A percentile compares a stretch with the other conserved stretches of the same genome.
phyloP scores from a whole-genome alignment of 176 grass and related monocot genomes.

The Triticum urartu region DNA sequence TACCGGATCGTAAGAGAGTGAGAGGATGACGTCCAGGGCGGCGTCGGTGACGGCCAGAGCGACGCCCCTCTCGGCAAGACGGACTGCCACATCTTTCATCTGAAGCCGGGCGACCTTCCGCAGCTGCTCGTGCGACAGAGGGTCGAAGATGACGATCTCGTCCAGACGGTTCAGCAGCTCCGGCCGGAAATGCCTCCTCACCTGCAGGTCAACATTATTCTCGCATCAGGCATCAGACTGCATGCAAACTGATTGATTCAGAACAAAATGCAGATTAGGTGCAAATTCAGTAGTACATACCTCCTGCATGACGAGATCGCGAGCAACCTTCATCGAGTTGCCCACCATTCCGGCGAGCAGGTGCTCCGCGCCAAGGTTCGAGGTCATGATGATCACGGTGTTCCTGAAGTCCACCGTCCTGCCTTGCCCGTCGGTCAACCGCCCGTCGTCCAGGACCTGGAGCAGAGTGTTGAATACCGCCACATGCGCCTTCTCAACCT shows the following conservation, averaged over 20 bases:
- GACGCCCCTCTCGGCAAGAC: slow-evolving; percentile 70
- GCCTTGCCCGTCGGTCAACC: slow-evolving; percentile 86
- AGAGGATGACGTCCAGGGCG: slow-evolving; percentile 68
- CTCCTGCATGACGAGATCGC: slow-evolving; percentile 74
- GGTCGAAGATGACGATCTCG: slow-evolving; percentile 90
- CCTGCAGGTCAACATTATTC: slow-evolving; percentile 35
- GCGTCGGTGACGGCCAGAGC: slow-evolving; percentile 85
- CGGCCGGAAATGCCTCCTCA: slow-evolving; percentile 85
- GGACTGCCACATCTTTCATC: slow-evolving; percentile 87
- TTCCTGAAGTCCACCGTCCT: slow-evolving; percentile 89
- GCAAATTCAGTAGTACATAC: slow-evolving; percentile 21
- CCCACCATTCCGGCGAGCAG: slow-evolving; percentile 83
- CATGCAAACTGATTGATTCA: not conserved
- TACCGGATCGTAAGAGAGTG: slow-evolving; percentile 84
- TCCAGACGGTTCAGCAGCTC: slow-evolving; percentile 87
- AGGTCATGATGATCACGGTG: slow-evolving; percentile 94
- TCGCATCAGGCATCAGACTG: not conserved
- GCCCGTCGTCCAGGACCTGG: slow-evolving; percentile 87
- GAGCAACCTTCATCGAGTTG: slow-evolving; percentile 68
- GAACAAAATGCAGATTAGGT: not conserved
- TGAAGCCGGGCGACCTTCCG: slow-evolving; percentile 83
- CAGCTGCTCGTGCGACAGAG: slow-evolving; percentile 76
- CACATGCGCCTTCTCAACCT: slow-evolving; percentile 90
- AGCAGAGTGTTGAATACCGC: slow-evolving; percentile 92
- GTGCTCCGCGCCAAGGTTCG: slow-evolving; percentile 87